These are phyloP conservation scores for Pythium aristosporum DNA, from an alignment of 352 stramenopile species.

Conservation along the genomic window DNA sequence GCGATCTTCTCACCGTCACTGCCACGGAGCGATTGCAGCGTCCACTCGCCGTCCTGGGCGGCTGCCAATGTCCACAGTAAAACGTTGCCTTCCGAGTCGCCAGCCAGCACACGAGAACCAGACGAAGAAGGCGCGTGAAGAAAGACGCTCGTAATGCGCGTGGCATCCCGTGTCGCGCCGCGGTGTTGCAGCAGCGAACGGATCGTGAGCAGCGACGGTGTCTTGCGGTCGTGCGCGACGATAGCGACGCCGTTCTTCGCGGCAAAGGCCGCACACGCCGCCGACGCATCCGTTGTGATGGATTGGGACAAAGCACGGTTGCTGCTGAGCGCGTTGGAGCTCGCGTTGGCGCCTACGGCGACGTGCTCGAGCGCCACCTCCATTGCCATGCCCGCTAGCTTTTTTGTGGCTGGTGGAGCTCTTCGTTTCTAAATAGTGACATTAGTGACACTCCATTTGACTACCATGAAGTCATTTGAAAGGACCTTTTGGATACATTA, in stretches of 20 bases:
- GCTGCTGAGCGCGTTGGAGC: slow-evolving; percentile 47
- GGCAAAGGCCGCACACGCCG: slow-evolving; percentile 39
- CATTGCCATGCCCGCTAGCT: background rate
- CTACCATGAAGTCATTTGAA: slow-evolving; percentile 6
- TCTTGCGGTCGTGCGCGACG: slow-evolving; percentile 18
- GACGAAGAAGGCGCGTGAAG: slow-evolving; percentile 26
- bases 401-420: background rate
- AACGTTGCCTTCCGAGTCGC: slow-evolving; percentile 61
- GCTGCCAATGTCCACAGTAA: slow-evolving; percentile 41
- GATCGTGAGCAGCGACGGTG: slow-evolving; percentile 29
- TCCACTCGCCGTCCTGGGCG: slow-evolving; percentile 14
- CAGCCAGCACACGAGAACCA: slow-evolving; percentile 42
- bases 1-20: slow-evolving; percentile 15
- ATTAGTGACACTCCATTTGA: slow-evolving; percentile 1
- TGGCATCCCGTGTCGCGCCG: slow-evolving; percentile 22
- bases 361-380: slow-evolving; percentile 45
- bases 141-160: slow-evolving; percentile 49
- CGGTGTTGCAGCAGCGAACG: slow-evolving; percentile 48
- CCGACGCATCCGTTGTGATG: background rate
- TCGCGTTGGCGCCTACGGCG: slow-evolving; percentile 49
- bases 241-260: slow-evolving; percentile 54
- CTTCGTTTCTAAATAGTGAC: slow-evolving; percentile 1
- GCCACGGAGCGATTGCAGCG: slow-evolving; percentile 16
- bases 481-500: background rate
- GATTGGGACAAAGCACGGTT: slow-evolving; percentile 12